Percentiles rank a stretch among this genome's conserved stretches.
These are phyloP conservation scores for Colletotrichum endophyticum DNA, from an alignment of 2,329 filamentous ascomycete species.

Conservation along the genomic window DNA sequence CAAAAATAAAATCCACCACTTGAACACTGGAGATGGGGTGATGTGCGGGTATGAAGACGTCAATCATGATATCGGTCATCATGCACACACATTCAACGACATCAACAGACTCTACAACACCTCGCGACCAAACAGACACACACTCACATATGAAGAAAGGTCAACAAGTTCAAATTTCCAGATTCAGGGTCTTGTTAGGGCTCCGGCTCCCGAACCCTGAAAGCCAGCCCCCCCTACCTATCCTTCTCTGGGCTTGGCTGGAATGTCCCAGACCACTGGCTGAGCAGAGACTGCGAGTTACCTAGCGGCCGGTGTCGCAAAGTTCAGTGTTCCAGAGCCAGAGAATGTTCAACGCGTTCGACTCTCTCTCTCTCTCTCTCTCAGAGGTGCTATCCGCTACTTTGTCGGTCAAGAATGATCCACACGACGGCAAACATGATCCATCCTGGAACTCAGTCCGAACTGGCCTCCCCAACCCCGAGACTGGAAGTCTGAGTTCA, in stretches of 20 bases:
- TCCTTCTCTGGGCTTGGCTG: neutral
- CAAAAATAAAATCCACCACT: neutral
- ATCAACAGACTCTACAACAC: neutral
- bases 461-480: neutral
- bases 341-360: neutral
- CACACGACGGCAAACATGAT: neutral
- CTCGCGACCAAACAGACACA: neutral
- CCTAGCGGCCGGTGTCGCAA: conserved; percentile 14
- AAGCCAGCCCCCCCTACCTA: neutral
- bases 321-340: neutral
- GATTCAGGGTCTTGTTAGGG: conserved; percentile 18
- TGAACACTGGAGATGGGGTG: neutral
- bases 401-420: neutral
- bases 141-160: neutral
- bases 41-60: neutral
- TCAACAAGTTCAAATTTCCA: neutral
- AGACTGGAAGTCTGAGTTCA: neutral
- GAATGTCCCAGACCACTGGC: neutral
- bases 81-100: neutral
- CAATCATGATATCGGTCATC: neutral
- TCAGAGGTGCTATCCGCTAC: neutral
- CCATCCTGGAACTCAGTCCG: neutral
- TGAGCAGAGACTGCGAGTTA: neutral
- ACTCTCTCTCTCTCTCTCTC: neutral
- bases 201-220: conserved; percentile 11